Evolutionary conservation across 2,329 filamentous ascomycete genomes (phyloP).

Genomic region (Cadophora sp.): DNA sequence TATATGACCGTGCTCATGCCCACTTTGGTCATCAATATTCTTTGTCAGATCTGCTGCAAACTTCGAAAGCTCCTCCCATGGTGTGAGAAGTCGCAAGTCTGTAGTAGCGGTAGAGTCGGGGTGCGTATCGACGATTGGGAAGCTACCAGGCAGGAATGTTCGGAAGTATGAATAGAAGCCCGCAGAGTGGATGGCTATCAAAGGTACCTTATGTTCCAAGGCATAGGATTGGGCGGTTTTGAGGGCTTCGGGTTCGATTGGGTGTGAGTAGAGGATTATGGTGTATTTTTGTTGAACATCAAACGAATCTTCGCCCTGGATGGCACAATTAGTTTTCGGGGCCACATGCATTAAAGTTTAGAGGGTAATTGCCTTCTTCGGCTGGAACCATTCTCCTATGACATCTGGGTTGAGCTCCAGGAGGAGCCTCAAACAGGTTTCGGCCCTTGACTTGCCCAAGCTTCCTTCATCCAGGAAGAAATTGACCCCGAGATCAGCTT

Average conservation of each 20-base stretch:
- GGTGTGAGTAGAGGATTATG: slow-evolving; percentile 66
- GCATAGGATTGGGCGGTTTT: slow-evolving; percentile 57
- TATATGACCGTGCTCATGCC: slow-evolving; percentile 89
- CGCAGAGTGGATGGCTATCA: slow-evolving; percentile 84
- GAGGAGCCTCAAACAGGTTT: slow-evolving; percentile 78
- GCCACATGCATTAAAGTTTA: too few relatives aligned
- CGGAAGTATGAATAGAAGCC: slow-evolving; percentile 93
- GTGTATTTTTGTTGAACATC: slow-evolving; percentile 55
- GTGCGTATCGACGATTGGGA: slow-evolving; percentile 95
- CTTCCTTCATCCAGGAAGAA: slow-evolving; percentile 90
- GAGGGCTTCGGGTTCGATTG: slow-evolving; percentile 60
- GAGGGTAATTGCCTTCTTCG: slow-evolving; percentile 50
- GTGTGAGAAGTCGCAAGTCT: slow-evolving; percentile 82
- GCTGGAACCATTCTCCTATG: slow-evolving; percentile 72
- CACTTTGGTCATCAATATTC: slow-evolving; percentile 71
- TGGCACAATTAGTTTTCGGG: not conserved
- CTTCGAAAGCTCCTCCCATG: slow-evolving; percentile 81
- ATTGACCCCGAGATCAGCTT: slow-evolving; percentile 90
- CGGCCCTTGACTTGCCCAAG: slow-evolving; percentile 78
- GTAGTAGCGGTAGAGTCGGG: slow-evolving; percentile 85
- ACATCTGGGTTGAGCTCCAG: slow-evolving; percentile 94
- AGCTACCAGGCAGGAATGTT: slow-evolving; percentile 77
- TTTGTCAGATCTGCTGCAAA: slow-evolving; percentile 72
- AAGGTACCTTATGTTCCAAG: slow-evolving; percentile 67
- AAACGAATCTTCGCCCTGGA: slow-evolving; percentile 38